Conservation (phyloP, 495 filamentous ascomycete species). For the Thermothielavioides terrestris region DNA sequence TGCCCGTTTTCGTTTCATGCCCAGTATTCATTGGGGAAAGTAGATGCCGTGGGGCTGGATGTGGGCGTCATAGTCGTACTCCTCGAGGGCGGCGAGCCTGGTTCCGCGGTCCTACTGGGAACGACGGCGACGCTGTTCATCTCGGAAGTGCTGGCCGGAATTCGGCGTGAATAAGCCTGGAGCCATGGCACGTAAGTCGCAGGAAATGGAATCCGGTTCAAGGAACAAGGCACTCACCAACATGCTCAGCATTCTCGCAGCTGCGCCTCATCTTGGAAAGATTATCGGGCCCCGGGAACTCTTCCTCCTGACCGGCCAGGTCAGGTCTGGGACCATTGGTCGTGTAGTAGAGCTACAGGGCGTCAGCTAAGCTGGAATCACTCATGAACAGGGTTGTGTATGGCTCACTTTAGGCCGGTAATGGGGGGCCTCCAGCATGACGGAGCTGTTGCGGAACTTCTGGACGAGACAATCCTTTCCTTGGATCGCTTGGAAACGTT, state of each 20-base stretch:
- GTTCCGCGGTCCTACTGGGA: constrained; percentile 72
- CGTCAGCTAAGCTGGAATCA: too few species aligned
- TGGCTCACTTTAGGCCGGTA: constrained; percentile 77
- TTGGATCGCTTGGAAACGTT: constrained; percentile 60
- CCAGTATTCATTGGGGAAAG: constrained; percentile 12
- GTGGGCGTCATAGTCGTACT: constrained; percentile 41
- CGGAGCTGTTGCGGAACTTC: constrained; percentile 92
- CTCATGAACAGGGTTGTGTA: too few species aligned
- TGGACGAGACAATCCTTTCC: constrained; percentile 82
- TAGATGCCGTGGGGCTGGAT: constrained; percentile 27
- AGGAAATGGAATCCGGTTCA: neutral
- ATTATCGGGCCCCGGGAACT: constrained; percentile 72
- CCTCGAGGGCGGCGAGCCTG: constrained; percentile 51
- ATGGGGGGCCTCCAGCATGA: constrained; percentile 75
- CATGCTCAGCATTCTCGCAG: constrained; percentile 76
- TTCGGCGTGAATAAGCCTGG: constrained; percentile 64
- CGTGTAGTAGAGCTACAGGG: constrained; percentile 44
- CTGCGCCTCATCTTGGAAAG: constrained; percentile 75
- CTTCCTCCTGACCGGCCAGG: constrained; percentile 50
- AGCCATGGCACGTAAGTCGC: neutral
- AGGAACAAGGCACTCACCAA: constrained; percentile 48
- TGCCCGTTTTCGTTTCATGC: neutral
- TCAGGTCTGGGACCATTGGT: constrained; percentile 34
- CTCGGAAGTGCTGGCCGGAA: constrained; percentile 61
- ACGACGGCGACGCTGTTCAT: constrained; percentile 66